Conservation (phyloP, 2,329 filamentous ascomycete species). For the Colletotrichum liaoningense region DNA sequence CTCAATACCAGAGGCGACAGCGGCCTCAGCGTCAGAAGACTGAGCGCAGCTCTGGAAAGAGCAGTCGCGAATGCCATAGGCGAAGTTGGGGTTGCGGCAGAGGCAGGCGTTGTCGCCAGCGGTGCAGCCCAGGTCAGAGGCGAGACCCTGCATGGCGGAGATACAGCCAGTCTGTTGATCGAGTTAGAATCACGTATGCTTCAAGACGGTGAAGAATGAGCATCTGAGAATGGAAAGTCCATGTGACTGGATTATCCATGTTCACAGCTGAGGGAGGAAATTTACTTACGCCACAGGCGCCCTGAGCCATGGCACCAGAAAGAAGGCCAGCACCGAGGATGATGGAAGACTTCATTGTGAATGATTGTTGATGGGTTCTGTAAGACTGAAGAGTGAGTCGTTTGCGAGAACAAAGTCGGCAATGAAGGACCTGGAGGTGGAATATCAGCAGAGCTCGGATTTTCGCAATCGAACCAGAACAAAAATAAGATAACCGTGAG, state of each 20-base stretch:
- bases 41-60: slow-evolving; percentile 54
- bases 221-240: background rate
- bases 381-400: slow-evolving; percentile 20
- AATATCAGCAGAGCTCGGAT: background rate
- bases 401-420: background rate
- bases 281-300: slow-evolving; percentile 64
- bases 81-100: slow-evolving; percentile 59
- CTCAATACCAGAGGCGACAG: slow-evolving; percentile 51
- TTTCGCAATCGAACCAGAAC: background rate
- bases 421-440: slow-evolving; percentile 5
- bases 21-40: slow-evolving; percentile 46
- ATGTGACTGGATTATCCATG: background rate
- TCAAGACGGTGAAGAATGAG: background rate
- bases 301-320: slow-evolving; percentile 49
- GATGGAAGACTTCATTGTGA: slow-evolving; percentile 31
- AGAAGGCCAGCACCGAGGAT: slow-evolving; percentile 46
- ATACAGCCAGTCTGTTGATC: slow-evolving; percentile 25
- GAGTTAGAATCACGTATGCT: background rate
- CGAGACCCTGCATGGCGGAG: slow-evolving; percentile 55
- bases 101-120: slow-evolving; percentile 56
- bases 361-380: slow-evolving; percentile 11
- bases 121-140: slow-evolving; percentile 58
- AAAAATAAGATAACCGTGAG: background rate
- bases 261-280: background rate
- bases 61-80: slow-evolving; percentile 64